Evolutionary conservation across 495 filamentous ascomycete species (phyloP), one percentile per base, ranked within the genome.

Genomic region (Hypoxylon lenormandii): DNA sequence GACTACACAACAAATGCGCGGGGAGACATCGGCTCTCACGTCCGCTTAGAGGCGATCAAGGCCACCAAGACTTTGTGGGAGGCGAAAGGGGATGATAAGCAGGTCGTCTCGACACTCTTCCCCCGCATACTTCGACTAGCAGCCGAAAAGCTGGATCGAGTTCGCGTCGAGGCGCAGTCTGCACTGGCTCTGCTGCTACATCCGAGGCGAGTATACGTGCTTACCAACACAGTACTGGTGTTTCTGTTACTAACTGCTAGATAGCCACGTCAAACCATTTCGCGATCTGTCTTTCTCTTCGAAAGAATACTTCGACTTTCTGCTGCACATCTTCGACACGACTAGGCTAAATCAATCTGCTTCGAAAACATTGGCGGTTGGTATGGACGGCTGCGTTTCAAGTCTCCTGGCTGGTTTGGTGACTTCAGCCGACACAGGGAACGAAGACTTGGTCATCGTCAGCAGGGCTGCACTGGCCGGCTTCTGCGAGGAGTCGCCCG

Each of bases 1-100:
- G 94, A 99, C 73, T 97, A 98, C 68, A 93, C 91, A 0, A 91
- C 91, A 8, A 93, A 91, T 69, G 85, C 91, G 40, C 84, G 92
- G 7, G 96, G 95, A 11, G 95, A 99, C 72, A 83, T 97, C 55
- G 95, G 95, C 3, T 96, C 92, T 1, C 85, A 90, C 26, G 90
- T 94, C 11, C 83, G 95, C 11, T 72, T 92, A 12, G 90, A 93
- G 72, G 94, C 91, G 26, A 83, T 97, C 18, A 83, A 85, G 66
- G 89, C 88, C 1, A 83, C 86, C 1, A 80, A 77, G 30, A 76
- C 73, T 4, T 50, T 84, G 26, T 83, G 82, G 82, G 63, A 70
- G 26, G 56, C 59, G 37, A 15, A 54, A 73, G 36, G 64, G 66
- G 19, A 49, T 19, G 51, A 65, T 37, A 60, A 63, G 45, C 46